Conservation (phyloP, 345 rosid genomes). For the Zanthoxylum bungeanum region DNA sequence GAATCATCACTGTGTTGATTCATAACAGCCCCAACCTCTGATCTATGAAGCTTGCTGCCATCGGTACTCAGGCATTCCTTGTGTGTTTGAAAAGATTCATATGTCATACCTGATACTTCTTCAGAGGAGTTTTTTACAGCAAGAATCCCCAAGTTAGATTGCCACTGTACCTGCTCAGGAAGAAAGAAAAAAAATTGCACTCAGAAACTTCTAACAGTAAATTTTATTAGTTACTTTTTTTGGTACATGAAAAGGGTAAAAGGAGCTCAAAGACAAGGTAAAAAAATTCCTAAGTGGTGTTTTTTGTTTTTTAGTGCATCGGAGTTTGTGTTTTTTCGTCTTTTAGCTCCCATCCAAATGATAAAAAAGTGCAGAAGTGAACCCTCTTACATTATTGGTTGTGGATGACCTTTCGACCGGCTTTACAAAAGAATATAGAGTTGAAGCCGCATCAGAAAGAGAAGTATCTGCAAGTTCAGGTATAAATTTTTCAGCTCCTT, state of each 20-base stretch:
- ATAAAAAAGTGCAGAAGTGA: no score
- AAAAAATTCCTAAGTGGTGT: no score
- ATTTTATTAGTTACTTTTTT: background rate
- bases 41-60: constrained; percentile 22
- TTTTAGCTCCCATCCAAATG: no score
- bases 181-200: constrained; percentile 7
- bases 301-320: no score
- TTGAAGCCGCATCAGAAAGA: constrained; percentile 45
- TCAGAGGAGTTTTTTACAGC: constrained; percentile 32
- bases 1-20: constrained; percentile 78
- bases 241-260: background rate
- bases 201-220: background rate
- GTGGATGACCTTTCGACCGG: constrained; percentile 35
- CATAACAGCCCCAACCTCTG: constrained; percentile 22
- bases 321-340: no score
- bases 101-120: constrained; percentile 33
- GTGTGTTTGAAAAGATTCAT: constrained; percentile 31
- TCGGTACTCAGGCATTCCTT: constrained; percentile 31
- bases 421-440: constrained; percentile 40
- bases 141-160: constrained; percentile 29
- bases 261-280: no score
- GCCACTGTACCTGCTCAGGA: constrained; percentile 43
- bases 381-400: constrained; percentile 52
- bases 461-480: constrained; percentile 25
- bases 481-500: constrained; percentile 18